These are phyloP conservation scores for Rhizophagus sp. DNA, from an alignment of 192 early-diverging fungal genomes.

Conservation along the genomic window DNA sequence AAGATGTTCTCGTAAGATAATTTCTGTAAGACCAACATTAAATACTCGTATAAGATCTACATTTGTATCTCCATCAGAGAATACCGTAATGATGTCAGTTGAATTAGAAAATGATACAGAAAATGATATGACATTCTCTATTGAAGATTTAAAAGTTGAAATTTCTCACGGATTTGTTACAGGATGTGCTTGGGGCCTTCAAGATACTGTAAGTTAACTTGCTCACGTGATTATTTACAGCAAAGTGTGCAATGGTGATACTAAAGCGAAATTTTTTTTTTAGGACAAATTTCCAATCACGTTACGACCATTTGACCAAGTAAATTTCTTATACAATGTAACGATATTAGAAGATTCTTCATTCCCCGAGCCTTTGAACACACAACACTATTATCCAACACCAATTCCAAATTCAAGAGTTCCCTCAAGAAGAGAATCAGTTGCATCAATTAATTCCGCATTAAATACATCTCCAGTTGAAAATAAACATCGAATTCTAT, in stretches of 20 bases:
- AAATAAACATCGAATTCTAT: conserved; percentile 45
- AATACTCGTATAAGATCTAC: conserved; percentile 60
- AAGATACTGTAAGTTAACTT: conserved; percentile 31
- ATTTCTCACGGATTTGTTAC: conserved; percentile 54
- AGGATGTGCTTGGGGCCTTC: conserved; percentile 34
- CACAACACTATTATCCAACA: conserved; percentile 8
- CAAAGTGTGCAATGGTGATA: neutral
- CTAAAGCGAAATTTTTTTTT: neutral
- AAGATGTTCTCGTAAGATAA: conserved; percentile 38
- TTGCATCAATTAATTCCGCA: conserved; percentile 7
- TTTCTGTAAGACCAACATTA: conserved; percentile 51
- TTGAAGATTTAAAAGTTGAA: conserved; percentile 52
- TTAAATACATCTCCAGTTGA: neutral
- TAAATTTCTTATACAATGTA: conserved; percentile 56
- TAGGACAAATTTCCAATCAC: conserved; percentile 44
- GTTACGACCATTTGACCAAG: conserved; percentile 52
- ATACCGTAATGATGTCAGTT: conserved; percentile 61
- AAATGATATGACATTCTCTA: conserved; percentile 45
- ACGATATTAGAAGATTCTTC: conserved; percentile 51
- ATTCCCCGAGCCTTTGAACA: neutral
- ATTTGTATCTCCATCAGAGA: conserved; percentile 53
- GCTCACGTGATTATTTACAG: neutral
- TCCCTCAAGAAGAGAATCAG: conserved; percentile 16
- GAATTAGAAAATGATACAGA: conserved; percentile 59
- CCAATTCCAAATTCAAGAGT: neutral